These are phyloP conservation scores for Staphylotrichum tortipilum DNA, from an alignment of 495 filamentous ascomycete species.

Conservation along the genomic window DNA sequence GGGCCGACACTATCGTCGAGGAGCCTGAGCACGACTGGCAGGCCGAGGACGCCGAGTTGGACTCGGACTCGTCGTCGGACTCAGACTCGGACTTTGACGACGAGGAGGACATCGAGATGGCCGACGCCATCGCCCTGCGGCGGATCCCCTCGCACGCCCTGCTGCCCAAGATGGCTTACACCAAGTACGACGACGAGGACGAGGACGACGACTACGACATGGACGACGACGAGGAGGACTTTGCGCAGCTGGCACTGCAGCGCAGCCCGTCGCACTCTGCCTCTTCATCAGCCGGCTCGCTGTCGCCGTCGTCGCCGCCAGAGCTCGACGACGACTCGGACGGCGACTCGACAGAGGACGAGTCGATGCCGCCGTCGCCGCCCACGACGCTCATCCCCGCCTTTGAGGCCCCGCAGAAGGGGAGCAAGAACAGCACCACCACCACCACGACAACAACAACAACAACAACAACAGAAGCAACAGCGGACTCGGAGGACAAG, in stretches of 20 bases:
- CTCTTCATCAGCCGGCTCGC: no score
- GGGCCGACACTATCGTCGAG: constrained; percentile 72
- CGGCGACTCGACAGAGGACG: constrained; percentile 59
- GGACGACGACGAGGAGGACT: constrained; percentile 63
- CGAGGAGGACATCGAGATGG: constrained; percentile 47
- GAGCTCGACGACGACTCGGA: constrained; percentile 66
- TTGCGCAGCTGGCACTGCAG: constrained; percentile 59
- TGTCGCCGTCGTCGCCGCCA: constrained; percentile 38
- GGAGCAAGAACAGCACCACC: constrained; percentile 19
- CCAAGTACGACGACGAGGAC: constrained; percentile 3
- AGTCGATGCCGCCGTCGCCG: constrained; percentile 78
- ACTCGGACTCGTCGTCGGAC: constrained; percentile 23
- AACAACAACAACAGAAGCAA: constrained; percentile 16
- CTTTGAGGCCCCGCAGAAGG: constrained; percentile 47
- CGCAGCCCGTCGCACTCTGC: constrained; percentile 66
- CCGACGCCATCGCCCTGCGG: constrained; percentile 37
- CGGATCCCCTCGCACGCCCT: constrained; percentile 33
- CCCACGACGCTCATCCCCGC: constrained; percentile 54
- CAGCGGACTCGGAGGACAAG: constrained; percentile 30
- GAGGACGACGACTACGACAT: constrained; percentile 44
- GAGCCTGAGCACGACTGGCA: constrained; percentile 65
- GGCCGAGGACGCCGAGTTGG: constrained; percentile 52
- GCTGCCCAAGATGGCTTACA: constrained; percentile 6
- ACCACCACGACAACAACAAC: constrained; percentile 5
- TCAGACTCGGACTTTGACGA: constrained; percentile 25